phyloP scores from a whole-genome alignment of 2,329 filamentous ascomycete genomes.

The Tolypocladium tundrense region DNA sequence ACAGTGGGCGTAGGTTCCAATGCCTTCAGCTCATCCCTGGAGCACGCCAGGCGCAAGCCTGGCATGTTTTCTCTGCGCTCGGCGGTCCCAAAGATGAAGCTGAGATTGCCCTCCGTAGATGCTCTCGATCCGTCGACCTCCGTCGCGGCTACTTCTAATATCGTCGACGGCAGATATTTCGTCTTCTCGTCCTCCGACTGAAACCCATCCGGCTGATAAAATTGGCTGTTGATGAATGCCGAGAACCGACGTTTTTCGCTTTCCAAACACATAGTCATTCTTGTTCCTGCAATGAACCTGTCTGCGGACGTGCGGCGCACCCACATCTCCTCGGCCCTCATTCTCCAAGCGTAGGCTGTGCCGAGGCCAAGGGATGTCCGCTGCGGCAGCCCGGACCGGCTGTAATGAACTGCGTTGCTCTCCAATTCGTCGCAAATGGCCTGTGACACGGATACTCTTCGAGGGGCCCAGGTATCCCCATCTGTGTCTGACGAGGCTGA shows the following conservation, averaged over 20 bases:
- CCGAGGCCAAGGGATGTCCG: neutral
- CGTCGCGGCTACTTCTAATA: slow-evolving; percentile 1
- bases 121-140: neutral
- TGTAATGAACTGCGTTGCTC: too few relatives aligned
- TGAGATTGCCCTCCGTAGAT: slow-evolving; percentile 5
- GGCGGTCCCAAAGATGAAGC: slow-evolving; percentile 11
- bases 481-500: neutral
- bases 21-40: neutral
- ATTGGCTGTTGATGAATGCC: slow-evolving; percentile 1
- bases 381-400: neutral
- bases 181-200: neutral
- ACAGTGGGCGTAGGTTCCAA: neutral
- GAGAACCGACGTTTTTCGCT: slow-evolving; percentile 3
- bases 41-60: slow-evolving; percentile 4
- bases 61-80: slow-evolving; percentile 19
- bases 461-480: neutral
- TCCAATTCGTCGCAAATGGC: neutral
- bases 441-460: neutral
- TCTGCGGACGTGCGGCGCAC: neutral
- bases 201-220: neutral
- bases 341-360: neutral
- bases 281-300: neutral
- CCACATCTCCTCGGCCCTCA: neutral
- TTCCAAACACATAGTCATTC: neutral
- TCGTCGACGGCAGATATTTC: neutral